These are phyloP conservation scores for Tieghemiomyces parasiticus DNA, from an alignment of 192 early-diverging fungal genomes.

Conservation along the genomic window DNA sequence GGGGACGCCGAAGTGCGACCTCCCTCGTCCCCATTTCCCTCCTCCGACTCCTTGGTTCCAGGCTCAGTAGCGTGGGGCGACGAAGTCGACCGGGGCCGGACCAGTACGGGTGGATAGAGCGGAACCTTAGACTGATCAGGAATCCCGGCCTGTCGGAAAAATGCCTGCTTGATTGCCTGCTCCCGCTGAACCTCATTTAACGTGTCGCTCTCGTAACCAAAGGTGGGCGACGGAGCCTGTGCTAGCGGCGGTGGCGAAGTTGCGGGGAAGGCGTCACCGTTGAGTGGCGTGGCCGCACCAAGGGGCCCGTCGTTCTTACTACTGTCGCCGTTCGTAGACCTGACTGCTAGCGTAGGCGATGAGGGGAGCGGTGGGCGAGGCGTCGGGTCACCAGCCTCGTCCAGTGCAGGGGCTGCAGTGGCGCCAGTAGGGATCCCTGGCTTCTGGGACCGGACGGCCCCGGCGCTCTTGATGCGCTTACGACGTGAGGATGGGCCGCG, in stretches of 20 bases:
- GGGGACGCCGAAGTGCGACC: not conserved
- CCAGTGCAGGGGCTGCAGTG: too few relatives aligned
- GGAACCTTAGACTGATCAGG: slow-evolving; percentile 10
- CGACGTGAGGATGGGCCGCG: not conserved
- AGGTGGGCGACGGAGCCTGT: too few relatives aligned
- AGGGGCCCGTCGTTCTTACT: too few relatives aligned
- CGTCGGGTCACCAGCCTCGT: too few relatives aligned
- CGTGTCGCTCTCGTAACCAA: not conserved
- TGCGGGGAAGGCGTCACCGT: too few relatives aligned
- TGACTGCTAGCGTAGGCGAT: too few relatives aligned
- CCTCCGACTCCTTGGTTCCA: not conserved
- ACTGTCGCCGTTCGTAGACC: too few relatives aligned
- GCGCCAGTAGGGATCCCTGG: too few relatives aligned
- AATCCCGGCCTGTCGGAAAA: not conserved
- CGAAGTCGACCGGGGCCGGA: not conserved
- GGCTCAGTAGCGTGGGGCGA: not conserved
- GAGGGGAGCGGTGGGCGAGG: too few relatives aligned
- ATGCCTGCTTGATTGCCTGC: not conserved
- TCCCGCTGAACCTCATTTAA: not conserved
- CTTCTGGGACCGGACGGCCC: too few relatives aligned
- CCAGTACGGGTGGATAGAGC: slow-evolving; percentile 5
- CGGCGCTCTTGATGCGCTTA: not conserved
- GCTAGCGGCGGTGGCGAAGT: too few relatives aligned
- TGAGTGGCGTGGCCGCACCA: too few relatives aligned
- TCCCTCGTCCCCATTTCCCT: not conserved